Conservation (phyloP, 2,329 filamentous ascomycete species). For the Dothiorella sarmentorum region DNA sequence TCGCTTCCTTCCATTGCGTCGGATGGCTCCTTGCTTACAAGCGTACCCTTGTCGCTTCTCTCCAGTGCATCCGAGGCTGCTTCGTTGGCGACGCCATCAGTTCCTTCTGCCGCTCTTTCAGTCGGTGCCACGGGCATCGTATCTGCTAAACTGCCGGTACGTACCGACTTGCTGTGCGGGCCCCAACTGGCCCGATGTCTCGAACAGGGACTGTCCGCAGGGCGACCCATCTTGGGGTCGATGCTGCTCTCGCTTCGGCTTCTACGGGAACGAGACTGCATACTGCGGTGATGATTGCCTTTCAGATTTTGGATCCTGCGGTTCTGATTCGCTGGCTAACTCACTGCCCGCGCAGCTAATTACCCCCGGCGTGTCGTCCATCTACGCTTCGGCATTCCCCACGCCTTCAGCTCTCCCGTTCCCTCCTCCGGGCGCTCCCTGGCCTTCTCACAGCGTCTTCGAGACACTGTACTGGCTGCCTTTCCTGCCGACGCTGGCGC, state of each 20-base stretch:
- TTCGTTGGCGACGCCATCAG: no score
- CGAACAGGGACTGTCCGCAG: neutral
- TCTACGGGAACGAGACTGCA: neutral
- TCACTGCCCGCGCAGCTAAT: no score
- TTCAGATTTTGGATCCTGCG: neutral
- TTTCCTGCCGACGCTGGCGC: neutral
- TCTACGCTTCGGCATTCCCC: no score
- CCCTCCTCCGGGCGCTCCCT: neutral
- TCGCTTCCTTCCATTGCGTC: no score
- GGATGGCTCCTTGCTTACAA: neutral
- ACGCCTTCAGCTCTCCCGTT: neutral
- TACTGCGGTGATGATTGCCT: neutral
- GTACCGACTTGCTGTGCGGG: constrained; percentile 5
- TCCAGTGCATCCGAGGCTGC: no score
- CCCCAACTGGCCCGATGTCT: neutral
- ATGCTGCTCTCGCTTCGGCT: constrained; percentile 6
- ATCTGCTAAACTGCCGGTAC: neutral
- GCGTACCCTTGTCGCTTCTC: neutral
- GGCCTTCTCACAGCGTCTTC: neutral
- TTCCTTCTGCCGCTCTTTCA: no score
- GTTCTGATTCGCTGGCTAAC: neutral
- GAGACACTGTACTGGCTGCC: neutral
- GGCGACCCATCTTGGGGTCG: neutral
- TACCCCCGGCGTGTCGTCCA: no score
- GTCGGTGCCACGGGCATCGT: neutral